A percentile compares a stretch with the other conserved stretches of the same genome.
These are phyloP conservation scores for Candida michaelii DNA, from an alignment of 805 yeast species.

Conservation along the genomic window DNA sequence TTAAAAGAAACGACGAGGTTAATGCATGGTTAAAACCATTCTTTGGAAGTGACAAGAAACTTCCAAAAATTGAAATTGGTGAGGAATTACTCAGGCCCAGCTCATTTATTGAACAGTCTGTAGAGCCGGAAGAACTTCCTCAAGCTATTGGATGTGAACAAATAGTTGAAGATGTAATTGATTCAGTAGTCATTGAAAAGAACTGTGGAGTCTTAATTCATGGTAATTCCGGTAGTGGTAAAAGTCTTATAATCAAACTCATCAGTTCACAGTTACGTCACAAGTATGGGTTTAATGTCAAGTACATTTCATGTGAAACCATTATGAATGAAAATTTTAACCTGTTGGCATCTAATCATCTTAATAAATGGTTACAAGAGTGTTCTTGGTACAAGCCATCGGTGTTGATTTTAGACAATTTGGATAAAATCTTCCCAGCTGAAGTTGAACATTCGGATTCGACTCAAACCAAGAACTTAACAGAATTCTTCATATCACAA, in stretches of 20 bases:
- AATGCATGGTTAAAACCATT: conserved; percentile 43
- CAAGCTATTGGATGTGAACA: conserved; percentile 59
- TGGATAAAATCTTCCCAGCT: conserved; percentile 70
- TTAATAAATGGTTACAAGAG: conserved; percentile 45
- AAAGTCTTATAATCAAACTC: conserved; percentile 53
- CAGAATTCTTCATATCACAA: conserved; percentile 54
- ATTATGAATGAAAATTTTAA: conserved; percentile 55
- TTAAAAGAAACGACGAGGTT: conserved; percentile 45
- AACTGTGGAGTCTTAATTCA: conserved; percentile 59
- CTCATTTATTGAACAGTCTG: conserved; percentile 32
- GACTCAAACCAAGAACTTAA: conserved; percentile 58
- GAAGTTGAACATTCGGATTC: conserved; percentile 63
- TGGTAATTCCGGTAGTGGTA: conserved; percentile 85
- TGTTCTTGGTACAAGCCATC: conserved; percentile 80
- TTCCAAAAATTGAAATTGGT: conserved; percentile 47
- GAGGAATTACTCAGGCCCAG: conserved; percentile 46
- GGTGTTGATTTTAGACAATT: conserved; percentile 70
- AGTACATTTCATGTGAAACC: conserved; percentile 52
- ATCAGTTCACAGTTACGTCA: conserved; percentile 37
- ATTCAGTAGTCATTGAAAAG: conserved; percentile 41
- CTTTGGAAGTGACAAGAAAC: conserved; percentile 22
- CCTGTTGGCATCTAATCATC: conserved; percentile 43
- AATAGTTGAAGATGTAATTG: conserved; percentile 38
- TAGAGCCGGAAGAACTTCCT: conserved; percentile 7
- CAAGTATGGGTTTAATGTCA: conserved; percentile 45